Evolutionary conservation across 2,329 filamentous ascomycete species (phyloP).

Genomic region (Sarocladium kiliense): DNA sequence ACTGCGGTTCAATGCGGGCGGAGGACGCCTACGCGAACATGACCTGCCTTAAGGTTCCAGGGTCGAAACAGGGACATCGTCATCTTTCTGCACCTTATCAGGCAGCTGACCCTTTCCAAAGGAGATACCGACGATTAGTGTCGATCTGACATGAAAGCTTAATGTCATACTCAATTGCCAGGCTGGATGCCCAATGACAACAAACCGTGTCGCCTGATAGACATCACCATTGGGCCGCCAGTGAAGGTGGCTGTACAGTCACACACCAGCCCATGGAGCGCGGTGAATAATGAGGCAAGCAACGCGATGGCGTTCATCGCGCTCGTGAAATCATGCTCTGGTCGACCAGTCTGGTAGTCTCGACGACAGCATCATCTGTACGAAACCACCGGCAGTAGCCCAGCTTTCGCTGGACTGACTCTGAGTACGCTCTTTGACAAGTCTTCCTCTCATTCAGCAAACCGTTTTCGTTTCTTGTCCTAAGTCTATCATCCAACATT

Average conservation of each 20-base stretch:
- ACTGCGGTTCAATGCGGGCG: conserved; percentile 18
- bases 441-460: neutral
- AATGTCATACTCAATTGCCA: conserved; percentile 7
- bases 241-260: neutral
- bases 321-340: neutral
- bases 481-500: conserved; percentile 4
- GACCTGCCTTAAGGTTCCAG: neutral
- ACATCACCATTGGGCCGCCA: neutral
- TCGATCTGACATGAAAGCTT: conserved; percentile 9
- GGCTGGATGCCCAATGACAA: neutral
- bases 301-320: neutral
- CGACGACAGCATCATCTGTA: too few relatives aligned
- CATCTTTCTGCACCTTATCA: conserved; percentile 6
- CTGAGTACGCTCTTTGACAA: too few relatives aligned
- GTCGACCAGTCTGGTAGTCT: neutral
- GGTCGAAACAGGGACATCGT: neutral
- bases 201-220: neutral
- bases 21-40: conserved; percentile 5
- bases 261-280: neutral
- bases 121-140: conserved; percentile 3
- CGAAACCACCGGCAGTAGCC: too few relatives aligned
- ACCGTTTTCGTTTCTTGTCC: neutral
- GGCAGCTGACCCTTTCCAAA: conserved; percentile 2
- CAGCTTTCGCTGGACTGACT: too few relatives aligned
- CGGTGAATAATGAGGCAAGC: neutral